Evolutionary conservation across 352 stramenopile species (phyloP).

Genomic region (Phytophthora gonapodyides): DNA sequence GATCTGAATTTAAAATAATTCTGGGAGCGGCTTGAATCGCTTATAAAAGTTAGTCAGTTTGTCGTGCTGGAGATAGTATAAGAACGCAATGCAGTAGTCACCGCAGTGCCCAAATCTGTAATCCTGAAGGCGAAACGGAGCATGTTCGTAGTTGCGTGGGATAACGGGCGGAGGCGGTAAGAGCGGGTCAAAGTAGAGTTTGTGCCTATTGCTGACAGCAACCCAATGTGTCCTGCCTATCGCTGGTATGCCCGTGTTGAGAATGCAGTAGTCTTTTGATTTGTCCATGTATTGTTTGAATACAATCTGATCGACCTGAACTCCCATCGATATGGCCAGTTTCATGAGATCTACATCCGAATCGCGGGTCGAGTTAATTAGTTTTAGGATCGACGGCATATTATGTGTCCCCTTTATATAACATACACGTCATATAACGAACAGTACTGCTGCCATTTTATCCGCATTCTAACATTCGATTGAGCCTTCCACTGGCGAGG

Average conservation of each 20-base stretch:
- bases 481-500: slow-evolving; percentile 6
- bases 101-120: slow-evolving; percentile 5
- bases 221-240: slow-evolving; percentile 13
- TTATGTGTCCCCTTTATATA: too few species aligned
- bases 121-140: neutral
- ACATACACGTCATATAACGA: slow-evolving; percentile 1
- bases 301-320: slow-evolving; percentile 11
- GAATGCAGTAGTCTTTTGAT: slow-evolving; percentile 1
- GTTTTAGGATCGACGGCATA: slow-evolving; percentile 5
- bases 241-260: slow-evolving; percentile 10
- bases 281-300: slow-evolving; percentile 7
- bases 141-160: neutral
- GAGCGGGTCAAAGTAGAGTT: slow-evolving; percentile 9
- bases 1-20: slow-evolving; percentile 1
- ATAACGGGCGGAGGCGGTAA: neutral
- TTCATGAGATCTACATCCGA: slow-evolving; percentile 6
- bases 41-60: slow-evolving; percentile 10
- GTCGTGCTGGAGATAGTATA: slow-evolving; percentile 4
- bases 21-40: neutral
- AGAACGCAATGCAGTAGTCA: neutral
- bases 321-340: neutral
- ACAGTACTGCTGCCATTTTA: slow-evolving; percentile 4
- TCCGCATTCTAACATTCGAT: slow-evolving; percentile 15
- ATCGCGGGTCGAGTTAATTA: neutral
- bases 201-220: slow-evolving; percentile 6